Conservation (phyloP, 2,329 filamentous ascomycete genomes). For the Neonectria magnoliae region DNA sequence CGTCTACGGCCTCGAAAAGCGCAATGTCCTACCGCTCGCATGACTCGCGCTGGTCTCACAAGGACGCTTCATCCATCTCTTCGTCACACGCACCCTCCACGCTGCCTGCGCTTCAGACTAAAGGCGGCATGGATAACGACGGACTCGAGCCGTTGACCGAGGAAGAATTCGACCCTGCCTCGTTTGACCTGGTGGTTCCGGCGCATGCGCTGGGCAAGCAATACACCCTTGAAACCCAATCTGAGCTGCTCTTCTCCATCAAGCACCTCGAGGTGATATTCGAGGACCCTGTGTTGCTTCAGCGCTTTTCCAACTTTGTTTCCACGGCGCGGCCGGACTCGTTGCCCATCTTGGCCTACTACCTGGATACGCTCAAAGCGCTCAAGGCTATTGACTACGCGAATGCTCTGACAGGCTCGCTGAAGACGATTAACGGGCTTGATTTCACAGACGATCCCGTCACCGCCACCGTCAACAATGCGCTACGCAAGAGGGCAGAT, state of each 20-base stretch:
- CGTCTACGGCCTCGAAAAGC: slow-evolving; percentile 30
- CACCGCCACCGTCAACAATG: slow-evolving; percentile 64
- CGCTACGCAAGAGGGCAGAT: slow-evolving; percentile 70
- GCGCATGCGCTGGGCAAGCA: slow-evolving; percentile 35
- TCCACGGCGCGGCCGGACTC: slow-evolving; percentile 68
- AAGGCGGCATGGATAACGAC: slow-evolving; percentile 31
- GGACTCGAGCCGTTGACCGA: slow-evolving; percentile 34
- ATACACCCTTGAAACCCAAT: slow-evolving; percentile 71
- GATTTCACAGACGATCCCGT: slow-evolving; percentile 64
- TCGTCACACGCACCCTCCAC: slow-evolving; percentile 28
- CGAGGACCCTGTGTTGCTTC: slow-evolving; percentile 68
- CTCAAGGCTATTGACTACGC: slow-evolving; percentile 76
- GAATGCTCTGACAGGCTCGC: slow-evolving; percentile 71
- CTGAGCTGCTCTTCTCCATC: slow-evolving; percentile 72
- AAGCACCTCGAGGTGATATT: slow-evolving; percentile 75
- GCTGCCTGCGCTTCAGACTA: slow-evolving; percentile 32
- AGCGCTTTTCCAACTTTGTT: slow-evolving; percentile 75
- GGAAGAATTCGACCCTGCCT: slow-evolving; percentile 38
- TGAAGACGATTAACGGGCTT: slow-evolving; percentile 65
- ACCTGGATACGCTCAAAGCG: slow-evolving; percentile 76
- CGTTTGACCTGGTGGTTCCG: slow-evolving; percentile 36
- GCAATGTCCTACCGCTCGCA: slow-evolving; percentile 28
- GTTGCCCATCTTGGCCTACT: slow-evolving; percentile 74
- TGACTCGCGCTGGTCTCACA: slow-evolving; percentile 28
- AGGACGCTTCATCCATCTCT: slow-evolving; percentile 32